phyloP scores from a whole-genome alignment of 2,329 filamentous ascomycete species.

The Fusarium incarnatum region DNA sequence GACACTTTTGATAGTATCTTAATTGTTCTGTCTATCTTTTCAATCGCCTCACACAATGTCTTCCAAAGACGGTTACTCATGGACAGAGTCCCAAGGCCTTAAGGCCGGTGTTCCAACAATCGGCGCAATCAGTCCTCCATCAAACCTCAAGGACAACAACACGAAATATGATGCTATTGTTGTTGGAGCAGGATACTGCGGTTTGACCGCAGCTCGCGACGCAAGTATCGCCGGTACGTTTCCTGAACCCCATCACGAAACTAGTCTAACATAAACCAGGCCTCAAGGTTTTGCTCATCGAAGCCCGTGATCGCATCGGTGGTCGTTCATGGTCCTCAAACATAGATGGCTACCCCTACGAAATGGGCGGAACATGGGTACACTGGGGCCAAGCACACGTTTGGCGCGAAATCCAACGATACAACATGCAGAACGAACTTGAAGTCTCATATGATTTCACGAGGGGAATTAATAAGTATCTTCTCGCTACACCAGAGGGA shows the following conservation, averaged over 20 bases:
- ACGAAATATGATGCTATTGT: constrained; percentile 46
- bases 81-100: constrained; percentile 47
- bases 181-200: constrained; percentile 49
- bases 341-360: constrained; percentile 57
- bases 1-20: no score
- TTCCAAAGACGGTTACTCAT: constrained; percentile 49
- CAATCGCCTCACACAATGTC: constrained; percentile 29
- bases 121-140: constrained; percentile 47
- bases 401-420: constrained; percentile 60
- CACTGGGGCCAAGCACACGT: constrained; percentile 58
- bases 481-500: constrained; percentile 49
- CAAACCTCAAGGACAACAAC: constrained; percentile 28
- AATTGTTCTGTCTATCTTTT: no score
- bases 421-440: constrained; percentile 56
- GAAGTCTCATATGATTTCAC: constrained; percentile 56
- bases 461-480: constrained; percentile 56
- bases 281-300: constrained; percentile 56
- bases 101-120: constrained; percentile 48
- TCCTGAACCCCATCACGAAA: rapidly evolving
- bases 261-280: constrained; percentile 31
- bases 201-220: constrained; percentile 48
- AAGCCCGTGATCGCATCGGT: constrained; percentile 61
- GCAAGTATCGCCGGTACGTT: constrained; percentile 43
- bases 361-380: constrained; percentile 64
- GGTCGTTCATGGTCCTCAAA: constrained; percentile 61